Evolutionary conservation across 768 basidiomycete species (phyloP), one percentile per base, ranked within the genome.

Genomic region (Trametes punicea): DNA sequence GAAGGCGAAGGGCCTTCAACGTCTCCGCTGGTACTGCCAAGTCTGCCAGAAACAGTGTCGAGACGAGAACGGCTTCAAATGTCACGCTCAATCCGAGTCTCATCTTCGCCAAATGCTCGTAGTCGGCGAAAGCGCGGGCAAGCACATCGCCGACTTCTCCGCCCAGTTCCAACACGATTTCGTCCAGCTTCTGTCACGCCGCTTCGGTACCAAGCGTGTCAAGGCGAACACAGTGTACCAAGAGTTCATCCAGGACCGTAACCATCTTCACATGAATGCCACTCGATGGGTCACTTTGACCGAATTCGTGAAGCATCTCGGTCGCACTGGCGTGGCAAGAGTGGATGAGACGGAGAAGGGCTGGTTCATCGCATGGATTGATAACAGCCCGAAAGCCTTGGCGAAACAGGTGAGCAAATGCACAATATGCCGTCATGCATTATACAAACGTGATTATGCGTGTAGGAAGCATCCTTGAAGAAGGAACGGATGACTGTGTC

Each of bases 311-410:
- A 94, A 96, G 71, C 83, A 93, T 64, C 78, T 99, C 27, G 95
- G 96, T 2, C 78, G 92, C 33, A 75, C 78, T 1, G 95, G 97
- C 30, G 77, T 97, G 52, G 91, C 88, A 4, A 83, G 90, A 61
- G 97, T 97, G 25, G 97, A 98, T 67, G 96, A 98, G 75, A 98
- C 93, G 41, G 97, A 98, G 74, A 97, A 99, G 75, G 97, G 97
- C 0, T 94, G 91, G 86, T 99, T 95, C 70, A 80, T 99, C 59
- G 84, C 88, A 31, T 99, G 97, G 97, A 90, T 99, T 51, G 97
- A 99, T 71, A 98, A 81, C 71, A 90, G 90, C 55, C 97, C 97
- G 13, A 91, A 93, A 65, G 93, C 97, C 2, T 77, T 99, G 30
- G 92, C 90, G 7, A 93, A 93, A 75, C 87, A 88, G 71, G 89